Evolutionary conservation across 2,329 filamentous ascomycete genomes (phyloP), one percentile per base, ranked within the genome.

Genomic region (Arthrinium puccinioides): DNA sequence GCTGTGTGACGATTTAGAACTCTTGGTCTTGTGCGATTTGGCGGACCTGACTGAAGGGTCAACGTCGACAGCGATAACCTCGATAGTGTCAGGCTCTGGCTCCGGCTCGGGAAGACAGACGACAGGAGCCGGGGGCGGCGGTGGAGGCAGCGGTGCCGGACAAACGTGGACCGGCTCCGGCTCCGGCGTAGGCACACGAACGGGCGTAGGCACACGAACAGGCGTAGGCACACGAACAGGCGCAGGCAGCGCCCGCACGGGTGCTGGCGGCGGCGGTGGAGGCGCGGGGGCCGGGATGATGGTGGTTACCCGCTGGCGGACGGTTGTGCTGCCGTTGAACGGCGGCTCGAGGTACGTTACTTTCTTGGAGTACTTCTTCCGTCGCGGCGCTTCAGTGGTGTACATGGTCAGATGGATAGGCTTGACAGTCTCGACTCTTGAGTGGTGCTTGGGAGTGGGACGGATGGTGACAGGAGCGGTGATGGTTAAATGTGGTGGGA

Each of bases 41-140:
- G 28, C 21, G 31, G 61, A 66, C 43, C 63, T 65, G 32, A 48
- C 50, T 1, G 55, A 53, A 3, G 60, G 59, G 36, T 65, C 63
- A 21, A 67, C 55, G 50, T 65, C 61, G 4, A 67, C 62, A 36
- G 61, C 60, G 39, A 66, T 66, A 31, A 66, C 60, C 45, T 67
- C 63, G 41, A 66, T 64, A 16, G 51, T 51, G 42, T 48, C 53
- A 15, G 36, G 48, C 38, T 41, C 42, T n/a, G 42, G 38, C 41
- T 45, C 40, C 21, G n/a, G 25, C 21, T n/a, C 24, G 10, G 29
- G 39, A 9, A 31, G 35, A 9, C 34, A 35, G 6, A 21, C 28
- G 18, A 40, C 30, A 18, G 41, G 43, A 9, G 44, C 47, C 15
- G 39, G 37, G 9, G 43, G 37, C 4, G 39, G 41, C 9, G 44